Base-by-base conservation (phyloP, 208 protist species). In the Acanthamoeba castellanii region DNA sequence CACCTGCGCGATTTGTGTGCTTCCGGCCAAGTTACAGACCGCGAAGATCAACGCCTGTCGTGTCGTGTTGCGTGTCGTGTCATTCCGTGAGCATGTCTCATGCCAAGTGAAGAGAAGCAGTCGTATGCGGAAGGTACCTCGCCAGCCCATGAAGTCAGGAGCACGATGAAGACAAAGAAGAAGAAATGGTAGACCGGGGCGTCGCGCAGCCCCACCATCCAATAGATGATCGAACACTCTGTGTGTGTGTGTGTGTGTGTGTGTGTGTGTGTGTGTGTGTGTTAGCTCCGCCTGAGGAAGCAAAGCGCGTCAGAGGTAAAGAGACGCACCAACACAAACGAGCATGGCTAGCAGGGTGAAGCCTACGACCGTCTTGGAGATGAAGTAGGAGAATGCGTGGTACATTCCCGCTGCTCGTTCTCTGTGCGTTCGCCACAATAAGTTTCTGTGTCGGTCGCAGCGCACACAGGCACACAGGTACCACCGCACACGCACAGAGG, bases 141-240 rank as follows among this genome's bases (percentile, higher is more conserved):
- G 42, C 84, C 84, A 27, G 59, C 32, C 55, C 84, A 90, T 0
- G 84, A 30, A 0, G 59, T 68, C 30, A 70, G n/a, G 30, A 90
- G 59, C 50, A 90, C 52, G 16, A 90, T 59, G 50, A 90, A 66
- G n/a, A 68, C 42, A 32, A 90, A 90, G 50, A 66, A 68, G 52
- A 68, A 16, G 59, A 90, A 90, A 32, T 90, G 47, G 32, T 90
- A 90, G 32, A 34, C 64, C 52, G 34, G 59, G 84, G 64, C 84
- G 20, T 37, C 50, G 34, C 84, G 50, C 14, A 90, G 84, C 5
- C 84, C 84, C 25, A 90, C 84, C 84, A 68, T 90, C 47, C 37
- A 90, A 27, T 90, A 90, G 45, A 90, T 27, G 25, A 90, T 66
- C 25, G 84, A 42, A 30, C 32, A 90, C 52, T 90, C 84, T 90